Evolutionary conservation across 805 yeast species (phyloP).

Genomic region (Candida saitoana): DNA sequence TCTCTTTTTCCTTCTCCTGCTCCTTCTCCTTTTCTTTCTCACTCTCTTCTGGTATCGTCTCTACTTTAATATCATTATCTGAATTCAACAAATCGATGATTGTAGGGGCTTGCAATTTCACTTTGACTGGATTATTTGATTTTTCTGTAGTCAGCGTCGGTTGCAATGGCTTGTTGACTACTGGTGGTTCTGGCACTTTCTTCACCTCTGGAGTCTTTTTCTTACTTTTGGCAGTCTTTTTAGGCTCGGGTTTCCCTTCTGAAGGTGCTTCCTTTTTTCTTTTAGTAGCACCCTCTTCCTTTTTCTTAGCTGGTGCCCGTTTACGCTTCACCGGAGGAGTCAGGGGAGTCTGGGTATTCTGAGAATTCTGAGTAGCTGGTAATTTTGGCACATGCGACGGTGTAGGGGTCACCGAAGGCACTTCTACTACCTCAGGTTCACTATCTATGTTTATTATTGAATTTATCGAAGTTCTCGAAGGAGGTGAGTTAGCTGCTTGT

Average conservation of each 20-base stretch:
- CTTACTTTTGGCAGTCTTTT: conserved; percentile 9
- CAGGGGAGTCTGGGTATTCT: conserved; percentile 1
- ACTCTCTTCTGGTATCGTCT: not conserved
- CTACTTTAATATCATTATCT: conserved; percentile 10
- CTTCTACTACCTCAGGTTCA: conserved; percentile 16
- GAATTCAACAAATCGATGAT: conserved; percentile 16
- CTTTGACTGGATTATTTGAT: conserved; percentile 10
- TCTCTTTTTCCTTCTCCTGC: conserved; percentile 10
- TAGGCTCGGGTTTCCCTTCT: conserved; percentile 8
- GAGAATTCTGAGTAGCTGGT: too few species aligned
- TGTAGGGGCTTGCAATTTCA: conserved; percentile 19
- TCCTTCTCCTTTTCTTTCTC: conserved; percentile 7
- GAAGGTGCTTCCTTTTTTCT: conserved; percentile 12
- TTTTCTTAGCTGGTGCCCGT: conserved; percentile 12
- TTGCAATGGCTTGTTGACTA: conserved; percentile 7
- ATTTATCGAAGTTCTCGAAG: conserved; percentile 36
- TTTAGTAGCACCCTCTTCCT: conserved; percentile 7
- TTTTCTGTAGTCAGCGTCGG: conserved; percentile 18
- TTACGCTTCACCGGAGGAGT: conserved; percentile 12
- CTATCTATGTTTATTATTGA: conserved; percentile 39
- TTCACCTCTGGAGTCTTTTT: conserved; percentile 14
- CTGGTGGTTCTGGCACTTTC: conserved; percentile 3
- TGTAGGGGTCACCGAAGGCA: conserved; percentile 4
- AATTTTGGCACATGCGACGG: too few species aligned
- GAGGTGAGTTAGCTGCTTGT: conserved; percentile 6